These are phyloP conservation scores for Litsea cubeba DNA, from an alignment of 164 flowering plant genomes.

Conservation along the genomic window DNA sequence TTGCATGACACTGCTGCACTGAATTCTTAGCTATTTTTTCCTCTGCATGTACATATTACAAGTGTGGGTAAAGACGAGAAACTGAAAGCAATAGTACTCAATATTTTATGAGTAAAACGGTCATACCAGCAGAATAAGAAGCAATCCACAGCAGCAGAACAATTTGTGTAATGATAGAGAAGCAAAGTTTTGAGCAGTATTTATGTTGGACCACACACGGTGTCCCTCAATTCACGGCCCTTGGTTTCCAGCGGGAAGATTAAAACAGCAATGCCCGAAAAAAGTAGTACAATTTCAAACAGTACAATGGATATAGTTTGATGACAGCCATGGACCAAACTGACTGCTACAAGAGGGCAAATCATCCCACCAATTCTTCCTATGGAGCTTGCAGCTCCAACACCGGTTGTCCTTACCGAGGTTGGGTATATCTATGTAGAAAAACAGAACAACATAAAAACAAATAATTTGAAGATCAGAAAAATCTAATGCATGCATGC, in stretches of 20 bases:
- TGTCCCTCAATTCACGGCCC: slow-evolving; percentile 54
- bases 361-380: slow-evolving; percentile 82
- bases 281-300: slow-evolving; percentile 47
- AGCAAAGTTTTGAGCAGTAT: no score
- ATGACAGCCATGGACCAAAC: slow-evolving; percentile 64
- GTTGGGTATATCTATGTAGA: slow-evolving; percentile 69
- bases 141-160: no score
- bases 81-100: no score
- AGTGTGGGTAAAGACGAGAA: no score
- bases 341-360: slow-evolving; percentile 86
- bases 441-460: not conserved
- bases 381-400: slow-evolving; percentile 61
- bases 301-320: slow-evolving; percentile 51
- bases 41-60: no score
- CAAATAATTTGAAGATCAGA: not conserved
- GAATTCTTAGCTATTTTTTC: no score
- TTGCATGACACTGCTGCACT: no score
- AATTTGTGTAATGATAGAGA: no score
- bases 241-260: slow-evolving; percentile 74
- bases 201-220: slow-evolving; percentile 11
- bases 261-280: slow-evolving; percentile 51
- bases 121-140: no score
- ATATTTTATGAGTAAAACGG: no score
- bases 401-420: slow-evolving; percentile 60
- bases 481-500: not conserved